phyloP scores from a whole-genome alignment of 352 stramenopile genomes.

The Plasmopara muralis region DNA sequence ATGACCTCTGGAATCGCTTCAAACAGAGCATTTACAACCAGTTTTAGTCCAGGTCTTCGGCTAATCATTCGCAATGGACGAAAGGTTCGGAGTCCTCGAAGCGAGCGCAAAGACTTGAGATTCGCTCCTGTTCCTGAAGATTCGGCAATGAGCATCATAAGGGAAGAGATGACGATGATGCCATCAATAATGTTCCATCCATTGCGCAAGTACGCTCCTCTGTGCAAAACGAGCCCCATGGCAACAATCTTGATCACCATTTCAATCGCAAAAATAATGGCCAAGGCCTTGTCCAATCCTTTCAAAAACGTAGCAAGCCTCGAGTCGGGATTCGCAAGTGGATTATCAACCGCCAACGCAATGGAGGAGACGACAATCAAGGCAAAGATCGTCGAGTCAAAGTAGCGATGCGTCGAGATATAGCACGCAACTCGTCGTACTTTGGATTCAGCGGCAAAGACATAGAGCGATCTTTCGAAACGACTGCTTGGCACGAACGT shows the following conservation, averaged over 20 bases:
- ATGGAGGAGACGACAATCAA: constrained; percentile 84
- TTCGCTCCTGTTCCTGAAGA: constrained; percentile 32
- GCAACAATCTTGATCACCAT: constrained; percentile 88
- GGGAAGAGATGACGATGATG: constrained; percentile 78
- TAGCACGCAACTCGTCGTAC: constrained; percentile 32
- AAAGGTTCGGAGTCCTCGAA: constrained; percentile 82
- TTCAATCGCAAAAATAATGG: constrained; percentile 79
- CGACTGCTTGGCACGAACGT: not conserved
- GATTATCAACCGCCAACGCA: constrained; percentile 82
- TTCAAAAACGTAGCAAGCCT: constrained; percentile 36
- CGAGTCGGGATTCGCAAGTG: constrained; percentile 53
- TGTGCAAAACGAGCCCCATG: constrained; percentile 60
- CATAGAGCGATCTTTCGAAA: constrained; percentile 31
- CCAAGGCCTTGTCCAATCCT: constrained; percentile 67
- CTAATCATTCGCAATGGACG: constrained; percentile 89
- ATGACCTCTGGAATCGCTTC: constrained; percentile 84
- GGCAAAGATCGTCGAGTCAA: constrained; percentile 74
- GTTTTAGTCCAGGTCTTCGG: constrained; percentile 69
- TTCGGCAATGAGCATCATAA: constrained; percentile 60
- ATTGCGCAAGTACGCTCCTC: constrained; percentile 72
- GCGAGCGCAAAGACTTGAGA: constrained; percentile 73
- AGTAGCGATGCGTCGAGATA: constrained; percentile 58
- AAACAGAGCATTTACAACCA: constrained; percentile 90
- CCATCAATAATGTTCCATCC: constrained; percentile 89
- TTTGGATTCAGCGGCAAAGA: constrained; percentile 42